phyloP scores from a whole-genome alignment of 768 basidiomycete genomes.

The Solioccasus polychromus region DNA sequence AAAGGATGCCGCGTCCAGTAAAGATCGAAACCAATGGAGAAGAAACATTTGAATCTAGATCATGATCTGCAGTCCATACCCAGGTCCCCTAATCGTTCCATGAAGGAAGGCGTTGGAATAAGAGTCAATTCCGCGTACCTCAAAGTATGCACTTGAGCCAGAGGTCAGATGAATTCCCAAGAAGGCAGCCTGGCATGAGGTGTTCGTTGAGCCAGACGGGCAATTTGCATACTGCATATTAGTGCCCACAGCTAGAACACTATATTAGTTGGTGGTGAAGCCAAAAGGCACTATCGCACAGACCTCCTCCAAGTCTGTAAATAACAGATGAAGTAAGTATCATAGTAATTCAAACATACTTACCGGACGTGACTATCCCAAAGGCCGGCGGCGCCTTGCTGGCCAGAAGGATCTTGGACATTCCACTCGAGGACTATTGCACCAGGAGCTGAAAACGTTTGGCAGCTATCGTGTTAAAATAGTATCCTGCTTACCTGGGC shows the following conservation, averaged over 20 bases:
- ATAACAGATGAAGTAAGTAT: neutral
- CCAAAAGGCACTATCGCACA: neutral
- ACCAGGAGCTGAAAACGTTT: constrained; percentile 33
- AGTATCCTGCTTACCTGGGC: constrained; percentile 33
- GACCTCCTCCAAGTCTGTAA: constrained; percentile 29
- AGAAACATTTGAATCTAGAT: constrained; percentile 47
- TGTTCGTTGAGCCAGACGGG: constrained; percentile 38
- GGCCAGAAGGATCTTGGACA: constrained; percentile 49
- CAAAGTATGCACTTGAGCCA: constrained; percentile 55
- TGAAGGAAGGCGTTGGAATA: neutral
- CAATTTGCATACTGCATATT: constrained; percentile 46
- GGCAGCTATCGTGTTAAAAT: neutral
- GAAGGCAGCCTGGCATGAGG: constrained; percentile 61
- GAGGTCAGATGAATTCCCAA: constrained; percentile 59
- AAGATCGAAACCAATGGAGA: constrained; percentile 56
- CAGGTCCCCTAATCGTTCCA: constrained; percentile 52
- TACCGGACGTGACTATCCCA: constrained; percentile 47
- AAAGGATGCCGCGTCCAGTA: constrained; percentile 69
- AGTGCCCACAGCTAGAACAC: constrained; percentile 45
- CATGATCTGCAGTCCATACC: constrained; percentile 81
- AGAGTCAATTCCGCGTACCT: constrained; percentile 37
- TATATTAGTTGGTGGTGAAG: neutral
- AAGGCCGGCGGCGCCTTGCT: constrained; percentile 51
- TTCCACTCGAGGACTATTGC: constrained; percentile 58
- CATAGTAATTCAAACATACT: neutral